Conservation (phyloP, 768 basidiomycete species). For the Tephrocybe sp. region DNA sequence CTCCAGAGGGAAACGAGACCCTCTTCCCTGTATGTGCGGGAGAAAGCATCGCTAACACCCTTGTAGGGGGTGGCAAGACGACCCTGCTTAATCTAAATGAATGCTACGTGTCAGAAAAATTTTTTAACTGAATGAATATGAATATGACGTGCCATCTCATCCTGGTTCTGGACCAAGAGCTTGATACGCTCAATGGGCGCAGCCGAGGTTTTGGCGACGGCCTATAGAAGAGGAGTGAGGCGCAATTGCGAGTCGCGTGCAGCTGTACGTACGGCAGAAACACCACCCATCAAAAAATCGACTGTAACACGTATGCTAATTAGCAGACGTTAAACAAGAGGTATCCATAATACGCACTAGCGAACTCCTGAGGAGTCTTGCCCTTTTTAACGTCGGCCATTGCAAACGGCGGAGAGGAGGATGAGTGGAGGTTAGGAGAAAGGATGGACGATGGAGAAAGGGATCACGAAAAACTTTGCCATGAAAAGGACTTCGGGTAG, state of each 20-base stretch:
- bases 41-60: constrained; percentile 91
- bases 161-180: constrained; percentile 97
- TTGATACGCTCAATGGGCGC: constrained; percentile 99
- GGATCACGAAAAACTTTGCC: constrained; percentile 46
- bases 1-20: constrained; percentile 96
- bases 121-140: not conserved
- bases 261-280: constrained; percentile 71
- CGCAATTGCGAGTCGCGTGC: not conserved
- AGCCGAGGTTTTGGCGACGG: constrained; percentile 98
- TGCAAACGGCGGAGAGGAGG: constrained; percentile 47
- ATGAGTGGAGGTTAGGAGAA: constrained; percentile 54
- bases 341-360: constrained; percentile 50
- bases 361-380: constrained; percentile 92
- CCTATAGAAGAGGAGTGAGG: constrained; percentile 45
- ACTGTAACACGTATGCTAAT: constrained; percentile 43
- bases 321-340: constrained; percentile 11
- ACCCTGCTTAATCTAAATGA: constrained; percentile 94
- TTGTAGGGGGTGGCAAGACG: constrained; percentile 96
- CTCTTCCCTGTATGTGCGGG: constrained; percentile 92
- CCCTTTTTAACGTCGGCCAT: constrained; percentile 84
- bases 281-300: constrained; percentile 97
- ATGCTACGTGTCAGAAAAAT: constrained; percentile 33
- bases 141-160: constrained; percentile 86
- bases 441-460: constrained; percentile 41
- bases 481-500: constrained; percentile 48